Conservation (phyloP, 106 monocot genomes). For the Phalaenopsis aphrodite region DNA sequence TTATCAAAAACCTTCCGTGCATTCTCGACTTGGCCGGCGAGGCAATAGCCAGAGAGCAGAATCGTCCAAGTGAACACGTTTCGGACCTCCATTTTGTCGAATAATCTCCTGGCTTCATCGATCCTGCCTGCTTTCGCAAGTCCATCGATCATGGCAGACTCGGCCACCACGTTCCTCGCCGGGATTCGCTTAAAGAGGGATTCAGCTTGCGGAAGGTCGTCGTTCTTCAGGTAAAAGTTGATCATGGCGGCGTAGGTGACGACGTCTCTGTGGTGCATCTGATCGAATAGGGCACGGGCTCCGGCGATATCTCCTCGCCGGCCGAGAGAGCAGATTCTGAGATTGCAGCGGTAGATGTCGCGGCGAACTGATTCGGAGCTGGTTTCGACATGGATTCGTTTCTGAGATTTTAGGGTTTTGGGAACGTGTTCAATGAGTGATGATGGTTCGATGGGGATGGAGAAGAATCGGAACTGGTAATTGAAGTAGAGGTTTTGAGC, state of each 20-base stretch:
- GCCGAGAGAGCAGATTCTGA: conserved; percentile 7
- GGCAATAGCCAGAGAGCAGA: conserved; percentile 33
- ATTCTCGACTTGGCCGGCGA: conserved; percentile 17
- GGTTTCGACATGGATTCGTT: not conserved
- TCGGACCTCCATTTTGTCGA: conserved; percentile 18
- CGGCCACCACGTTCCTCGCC: conserved; percentile 22
- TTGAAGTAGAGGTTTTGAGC: not conserved
- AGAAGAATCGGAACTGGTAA: not conserved
- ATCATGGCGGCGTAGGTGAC: conserved; percentile 32
- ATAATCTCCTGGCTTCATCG: conserved; percentile 18
- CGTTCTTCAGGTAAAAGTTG: conserved; percentile 20
- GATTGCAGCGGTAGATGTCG: conserved; percentile 20
- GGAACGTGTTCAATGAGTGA: not conserved
- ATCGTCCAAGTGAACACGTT: conserved; percentile 37
- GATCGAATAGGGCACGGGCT: conserved; percentile 29
- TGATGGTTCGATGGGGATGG: not conserved
- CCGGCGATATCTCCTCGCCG: not conserved
- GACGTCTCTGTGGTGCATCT: conserved; percentile 30
- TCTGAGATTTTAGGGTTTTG: not conserved
- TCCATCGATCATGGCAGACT: conserved; percentile 36
- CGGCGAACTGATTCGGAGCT: not conserved
- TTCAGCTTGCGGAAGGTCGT: conserved; percentile 20
- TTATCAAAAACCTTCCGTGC: conserved; percentile 28
- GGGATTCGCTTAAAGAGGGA: conserved; percentile 17
- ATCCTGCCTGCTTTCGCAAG: conserved; percentile 26